Evolutionary conservation across 176 grass and related monocot species (phyloP), one percentile per base, ranked within the genome.

Genomic region (Raddia distichophylla): DNA sequence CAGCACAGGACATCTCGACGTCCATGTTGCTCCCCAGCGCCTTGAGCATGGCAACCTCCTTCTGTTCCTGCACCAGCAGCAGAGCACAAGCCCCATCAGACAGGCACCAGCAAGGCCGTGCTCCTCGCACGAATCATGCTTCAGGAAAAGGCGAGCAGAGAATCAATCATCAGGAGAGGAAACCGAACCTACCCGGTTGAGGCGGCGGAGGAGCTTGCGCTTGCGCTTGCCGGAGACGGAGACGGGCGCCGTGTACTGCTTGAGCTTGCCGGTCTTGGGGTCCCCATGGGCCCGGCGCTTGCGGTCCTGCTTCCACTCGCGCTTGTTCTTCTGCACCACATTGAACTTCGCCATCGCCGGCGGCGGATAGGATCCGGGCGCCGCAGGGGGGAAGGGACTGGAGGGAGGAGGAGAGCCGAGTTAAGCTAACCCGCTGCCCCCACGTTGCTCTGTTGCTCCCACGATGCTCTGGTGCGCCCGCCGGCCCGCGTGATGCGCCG

Each of bases 341-440:
- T 91, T 91, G 56, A 37, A 91, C 84, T 91, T 91, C 47, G 89
- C 85, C 89, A 91, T 91, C 63, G 84, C 80, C 45, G 67, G 73
- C 40, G 78, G 73, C 54, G 79, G 82, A 35, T 49, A 64, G 47
- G 54, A 35, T 20, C 76, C 48, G 35, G 58, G 71, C 82, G 82
- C 77, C 71, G 87, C 77, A 47, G 63, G 63, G 17, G 5, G 27
- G 1, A 37, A 54, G 10, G 46, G 64, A 27, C 27, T 27, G 63
- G 16, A 8, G 27, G 1, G 47, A 53, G 9, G 46, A 40, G 4
- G 64, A 27, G 63, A 81, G 40, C 6, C 20, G 0, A 48, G 9
- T 46, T 16, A 81, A 81, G 37, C 37, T 0, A 40, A 40, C 37
- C 37, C 27, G 27, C 37, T 40, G 37, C 37, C 37, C 37, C 37